phyloP scores from a whole-genome alignment of 805 yeast species.

The Ogataea corticis region DNA sequence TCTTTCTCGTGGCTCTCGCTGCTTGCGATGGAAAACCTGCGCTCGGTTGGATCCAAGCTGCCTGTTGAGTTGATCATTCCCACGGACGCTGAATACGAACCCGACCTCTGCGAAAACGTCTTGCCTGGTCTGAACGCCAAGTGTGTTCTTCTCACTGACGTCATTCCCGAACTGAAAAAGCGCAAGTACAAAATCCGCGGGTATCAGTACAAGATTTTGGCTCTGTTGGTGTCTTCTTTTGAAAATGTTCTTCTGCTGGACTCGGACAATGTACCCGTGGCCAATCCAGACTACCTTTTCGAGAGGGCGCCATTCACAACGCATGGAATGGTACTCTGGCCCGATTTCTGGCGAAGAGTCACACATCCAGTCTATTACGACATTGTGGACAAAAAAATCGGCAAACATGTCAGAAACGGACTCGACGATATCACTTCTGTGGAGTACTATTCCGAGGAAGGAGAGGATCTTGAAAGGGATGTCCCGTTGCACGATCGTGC shows the following conservation, averaged over 20 bases:
- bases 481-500: conserved; percentile 52
- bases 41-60: conserved; percentile 45
- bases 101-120: conserved; percentile 41
- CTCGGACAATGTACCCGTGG: conserved; percentile 52
- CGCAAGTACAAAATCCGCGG: conserved; percentile 37
- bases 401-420: conserved; percentile 34
- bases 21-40: conserved; percentile 48
- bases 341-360: conserved; percentile 60
- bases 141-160: conserved; percentile 55
- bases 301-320: conserved; percentile 52
- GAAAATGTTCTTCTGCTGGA: conserved; percentile 53
- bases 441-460: conserved; percentile 15
- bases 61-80: conserved; percentile 55
- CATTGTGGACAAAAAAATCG: conserved; percentile 41
- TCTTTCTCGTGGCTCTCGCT: conserved; percentile 63
- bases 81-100: conserved; percentile 44
- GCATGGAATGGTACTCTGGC: conserved; percentile 57
- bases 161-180: conserved; percentile 42
- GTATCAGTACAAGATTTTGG: conserved; percentile 50
- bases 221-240: conserved; percentile 51
- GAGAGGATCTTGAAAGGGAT: conserved; percentile 17
- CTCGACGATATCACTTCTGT: conserved; percentile 32
- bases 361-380: conserved; percentile 51
- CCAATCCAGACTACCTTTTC: conserved; percentile 53
- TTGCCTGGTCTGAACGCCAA: conserved; percentile 54